phyloP scores from a whole-genome alignment of 106 monocot species.

The Agapanthus africanus region DNA sequence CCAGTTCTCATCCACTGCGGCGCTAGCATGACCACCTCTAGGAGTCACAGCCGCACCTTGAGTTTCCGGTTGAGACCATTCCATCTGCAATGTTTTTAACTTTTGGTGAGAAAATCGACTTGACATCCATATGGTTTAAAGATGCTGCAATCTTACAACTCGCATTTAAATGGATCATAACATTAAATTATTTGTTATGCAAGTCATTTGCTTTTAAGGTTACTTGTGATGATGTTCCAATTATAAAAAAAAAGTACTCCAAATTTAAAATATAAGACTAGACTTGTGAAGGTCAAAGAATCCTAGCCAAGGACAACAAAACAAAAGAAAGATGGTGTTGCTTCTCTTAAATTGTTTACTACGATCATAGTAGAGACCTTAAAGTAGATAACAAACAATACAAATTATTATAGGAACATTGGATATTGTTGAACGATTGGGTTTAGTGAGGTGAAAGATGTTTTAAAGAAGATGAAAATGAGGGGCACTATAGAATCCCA shows the following conservation, averaged over 20 bases:
- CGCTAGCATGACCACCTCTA: slow-evolving; percentile 82
- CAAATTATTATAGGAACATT: no score
- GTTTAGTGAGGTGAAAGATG: no score
- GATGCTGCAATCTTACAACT: background rate
- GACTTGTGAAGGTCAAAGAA: no score
- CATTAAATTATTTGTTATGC: background rate
- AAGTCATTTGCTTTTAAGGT: background rate
- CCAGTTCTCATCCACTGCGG: slow-evolving; percentile 52
- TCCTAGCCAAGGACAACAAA: no score
- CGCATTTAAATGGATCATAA: background rate
- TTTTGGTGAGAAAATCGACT: background rate
- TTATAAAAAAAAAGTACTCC: background rate
- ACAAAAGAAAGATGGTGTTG: no score
- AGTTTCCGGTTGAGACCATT: slow-evolving; percentile 75
- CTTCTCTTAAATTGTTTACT: no score
- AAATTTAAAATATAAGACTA: background rate
- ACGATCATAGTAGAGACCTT: no score
- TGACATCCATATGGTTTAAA: background rate
- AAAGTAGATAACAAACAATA: no score
- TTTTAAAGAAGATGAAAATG: no score
- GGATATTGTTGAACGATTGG: no score
- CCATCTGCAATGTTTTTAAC: slow-evolving; percentile 59
- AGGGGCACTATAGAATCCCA: no score
- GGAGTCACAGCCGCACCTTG: slow-evolving; percentile 56
- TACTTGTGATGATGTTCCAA: background rate